A percentile compares a stretch with the other conserved stretches of the same genome.
These are phyloP conservation scores for Plasmodium knowlesi DNA, from an alignment of 169 alveolate genomes.

Conservation along the genomic window DNA sequence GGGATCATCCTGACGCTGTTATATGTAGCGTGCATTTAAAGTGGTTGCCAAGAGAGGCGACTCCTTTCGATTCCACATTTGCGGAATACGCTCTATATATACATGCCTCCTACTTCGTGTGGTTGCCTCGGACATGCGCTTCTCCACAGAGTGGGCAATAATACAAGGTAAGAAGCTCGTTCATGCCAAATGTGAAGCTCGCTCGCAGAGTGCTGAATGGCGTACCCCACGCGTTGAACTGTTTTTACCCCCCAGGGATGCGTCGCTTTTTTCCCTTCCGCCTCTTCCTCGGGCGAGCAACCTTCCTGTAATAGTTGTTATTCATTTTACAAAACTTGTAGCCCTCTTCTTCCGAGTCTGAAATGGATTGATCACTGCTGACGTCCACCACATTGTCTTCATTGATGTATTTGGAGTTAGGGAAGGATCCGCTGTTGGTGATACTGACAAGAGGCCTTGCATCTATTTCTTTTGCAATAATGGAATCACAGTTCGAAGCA, in stretches of 20 bases:
- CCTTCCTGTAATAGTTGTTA: conserved; percentile 46
- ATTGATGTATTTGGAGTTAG: conserved; percentile 77
- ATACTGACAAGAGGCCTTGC: conserved; percentile 58
- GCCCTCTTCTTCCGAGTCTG: conserved; percentile 44
- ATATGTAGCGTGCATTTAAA: no score
- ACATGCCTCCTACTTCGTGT: background rate
- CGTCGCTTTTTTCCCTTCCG: background rate
- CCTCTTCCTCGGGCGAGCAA: background rate
- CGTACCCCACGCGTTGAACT: background rate
- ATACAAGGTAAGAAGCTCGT: background rate
- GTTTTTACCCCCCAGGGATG: background rate
- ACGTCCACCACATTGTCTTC: conserved; percentile 78
- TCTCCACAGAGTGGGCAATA: background rate
- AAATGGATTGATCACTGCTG: conserved; percentile 67
- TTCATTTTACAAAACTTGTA: conserved; percentile 20
- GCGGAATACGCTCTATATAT: background rate
- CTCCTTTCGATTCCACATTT: background rate
- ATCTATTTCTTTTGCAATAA: conserved; percentile 75
- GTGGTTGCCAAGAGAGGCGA: background rate
- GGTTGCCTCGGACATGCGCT: background rate
- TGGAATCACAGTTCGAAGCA: conserved; percentile 80
- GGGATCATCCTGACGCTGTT: no score
- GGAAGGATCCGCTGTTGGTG: conserved; percentile 73
- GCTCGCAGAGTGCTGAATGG: background rate
- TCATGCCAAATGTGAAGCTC: background rate